phyloP scores from a whole-genome alignment of 768 basidiomycete genomes.

The Tylopilus vinaceipallidus region DNA sequence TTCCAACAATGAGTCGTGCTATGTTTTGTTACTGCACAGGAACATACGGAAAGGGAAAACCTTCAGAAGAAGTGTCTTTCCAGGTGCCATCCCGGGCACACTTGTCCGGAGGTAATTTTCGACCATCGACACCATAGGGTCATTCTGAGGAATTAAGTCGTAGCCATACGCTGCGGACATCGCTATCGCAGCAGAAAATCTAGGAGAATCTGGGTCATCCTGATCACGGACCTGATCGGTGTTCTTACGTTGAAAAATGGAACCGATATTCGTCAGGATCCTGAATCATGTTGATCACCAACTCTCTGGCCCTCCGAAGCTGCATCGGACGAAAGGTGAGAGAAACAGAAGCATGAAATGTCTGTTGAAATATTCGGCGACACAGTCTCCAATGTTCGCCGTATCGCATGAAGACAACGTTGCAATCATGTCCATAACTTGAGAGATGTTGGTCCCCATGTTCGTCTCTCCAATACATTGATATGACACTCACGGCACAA shows the following conservation, averaged over 20 bases:
- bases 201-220: neutral
- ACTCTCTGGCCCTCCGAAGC: too few relatives aligned
- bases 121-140: neutral
- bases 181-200: slow-evolving; percentile 33
- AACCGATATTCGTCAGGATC: neutral
- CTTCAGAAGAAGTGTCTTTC: slow-evolving; percentile 2
- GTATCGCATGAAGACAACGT: too few relatives aligned
- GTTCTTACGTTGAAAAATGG: neutral
- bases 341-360: too few relatives aligned
- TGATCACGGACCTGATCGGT: too few relatives aligned
- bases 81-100: neutral
- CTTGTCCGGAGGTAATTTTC: neutral
- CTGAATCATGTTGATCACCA: neutral
- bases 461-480: too few relatives aligned
- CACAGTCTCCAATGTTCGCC: too few relatives aligned
- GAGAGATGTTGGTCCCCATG: too few relatives aligned
- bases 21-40: too few relatives aligned
- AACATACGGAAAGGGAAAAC: slow-evolving; percentile 17
- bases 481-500: neutral
- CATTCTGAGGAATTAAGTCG: neutral
- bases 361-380: too few relatives aligned
- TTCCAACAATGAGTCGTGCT: too few relatives aligned
- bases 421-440: too few relatives aligned
- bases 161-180: slow-evolving; percentile 16
- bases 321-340: too few relatives aligned